Base-by-base conservation (phyloP, 768 basidiomycete species). In the Scleroderma bovista region DNA sequence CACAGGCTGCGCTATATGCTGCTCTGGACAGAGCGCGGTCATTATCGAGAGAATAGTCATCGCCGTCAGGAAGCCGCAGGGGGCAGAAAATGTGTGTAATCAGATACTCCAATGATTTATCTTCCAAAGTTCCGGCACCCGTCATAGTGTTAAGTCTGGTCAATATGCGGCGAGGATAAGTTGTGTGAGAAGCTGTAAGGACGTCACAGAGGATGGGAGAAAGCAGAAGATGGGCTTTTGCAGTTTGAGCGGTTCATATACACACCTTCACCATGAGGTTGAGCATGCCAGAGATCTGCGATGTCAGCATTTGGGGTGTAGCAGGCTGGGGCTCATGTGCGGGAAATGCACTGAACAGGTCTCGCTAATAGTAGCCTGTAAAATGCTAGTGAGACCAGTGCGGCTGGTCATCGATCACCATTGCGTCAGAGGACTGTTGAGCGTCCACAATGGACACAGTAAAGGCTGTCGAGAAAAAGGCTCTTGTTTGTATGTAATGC, bases 71-170 rank as follows among this genome's bases (percentile, higher is more conserved):
- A 4, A 72, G 56, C 29, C 62, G 60, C 0, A 71, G 68, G 2
- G 75, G 75, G 15, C 71, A 52, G 54, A 75, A 71, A 0, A 76
- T 57, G 46, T 76, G 75, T 26, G 69, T 66, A 20, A 71, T 48
- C 20, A 67, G 53, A 44, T 73, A 76, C 12, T 55, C 11, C 24
- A 43, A 17, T 29, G 41, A 8, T 26, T 43, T 10, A 3, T 23
- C 15, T 2, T 23, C 20, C 22, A 3, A 41, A 43, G n/a, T 6
- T 16, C n/a, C 24, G 16, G 15, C 8, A 16, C 10, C 3, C 26
- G 16, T 13, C 41, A 43, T 15, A 16, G 24, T 17, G 41, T 29
- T 26, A 26, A 43, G 16, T 9, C n/a, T n/a, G n/a, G 7, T n/a
- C 13, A 36, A 15, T 15, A 13, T 36, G 13, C 13, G 13, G 13